Evolutionary conservation across 148 eudicot species (phyloP).

Genomic region (Cornus suecica): DNA sequence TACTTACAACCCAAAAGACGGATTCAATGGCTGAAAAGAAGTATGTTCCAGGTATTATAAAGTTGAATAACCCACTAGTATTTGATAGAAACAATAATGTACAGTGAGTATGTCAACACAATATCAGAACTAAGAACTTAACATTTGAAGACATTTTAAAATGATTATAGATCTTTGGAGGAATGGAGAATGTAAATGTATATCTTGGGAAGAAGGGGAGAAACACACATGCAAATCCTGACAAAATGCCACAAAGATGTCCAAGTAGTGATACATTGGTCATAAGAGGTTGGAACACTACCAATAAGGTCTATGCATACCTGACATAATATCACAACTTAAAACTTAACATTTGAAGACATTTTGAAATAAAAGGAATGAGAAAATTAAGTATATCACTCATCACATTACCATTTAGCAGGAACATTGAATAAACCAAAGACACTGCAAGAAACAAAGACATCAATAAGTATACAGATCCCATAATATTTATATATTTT

Average conservation of each 20-base stretch:
- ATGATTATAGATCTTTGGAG: too few species aligned
- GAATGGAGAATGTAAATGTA: neutral
- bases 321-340: constrained; percentile 29
- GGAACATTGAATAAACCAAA: constrained; percentile 96
- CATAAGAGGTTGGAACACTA: constrained; percentile 85
- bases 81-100: constrained; percentile 39
- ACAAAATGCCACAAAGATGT: constrained; percentile 91
- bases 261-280: constrained; percentile 91
- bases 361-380: constrained; percentile 5
- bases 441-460: constrained; percentile 62
- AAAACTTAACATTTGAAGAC: neutral
- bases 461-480: constrained; percentile 17
- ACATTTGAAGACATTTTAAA: neutral
- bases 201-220: neutral
- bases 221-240: constrained; percentile 74
- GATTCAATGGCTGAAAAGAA: constrained; percentile 84
- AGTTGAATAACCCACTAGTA: constrained; percentile 74
- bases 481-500: too few species aligned
- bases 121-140: constrained; percentile 8
- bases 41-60: constrained; percentile 73
- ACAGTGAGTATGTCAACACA: neutral
- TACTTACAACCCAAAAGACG: constrained; percentile 81
- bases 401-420: constrained; percentile 63
- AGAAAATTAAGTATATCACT: constrained; percentile 12
- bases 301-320: constrained; percentile 91